phyloP scores from a whole-genome alignment of 2,329 filamentous ascomycete genomes.

The Tolypocladium tundrense region DNA sequence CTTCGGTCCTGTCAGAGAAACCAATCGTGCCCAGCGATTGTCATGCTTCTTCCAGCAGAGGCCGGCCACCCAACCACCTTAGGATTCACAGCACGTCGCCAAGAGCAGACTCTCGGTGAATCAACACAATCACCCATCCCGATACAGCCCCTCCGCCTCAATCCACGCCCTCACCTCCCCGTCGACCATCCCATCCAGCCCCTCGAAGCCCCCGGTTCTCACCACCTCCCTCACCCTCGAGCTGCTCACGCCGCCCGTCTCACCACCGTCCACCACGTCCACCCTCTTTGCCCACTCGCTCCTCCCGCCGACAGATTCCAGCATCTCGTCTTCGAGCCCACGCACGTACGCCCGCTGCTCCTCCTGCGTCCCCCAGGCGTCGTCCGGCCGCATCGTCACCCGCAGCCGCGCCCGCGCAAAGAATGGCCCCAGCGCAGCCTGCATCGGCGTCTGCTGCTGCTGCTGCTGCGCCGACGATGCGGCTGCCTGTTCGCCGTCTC shows the following conservation, averaged over 20 bases:
- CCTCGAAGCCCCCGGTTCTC: conserved; percentile 26
- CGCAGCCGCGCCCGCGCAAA: conserved; percentile 51
- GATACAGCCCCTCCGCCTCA: conserved; percentile 44
- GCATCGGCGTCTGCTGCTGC: conserved; percentile 22
- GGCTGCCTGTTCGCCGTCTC: background rate
- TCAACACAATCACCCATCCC: conserved; percentile 12
- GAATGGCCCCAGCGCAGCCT: conserved; percentile 49
- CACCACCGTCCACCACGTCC: conserved; percentile 43
- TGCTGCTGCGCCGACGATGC: background rate
- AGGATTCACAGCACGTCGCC: background rate
- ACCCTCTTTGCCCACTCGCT: conserved; percentile 50
- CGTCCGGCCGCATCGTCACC: conserved; percentile 53
- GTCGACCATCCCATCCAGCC: conserved; percentile 44
- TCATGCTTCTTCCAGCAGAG: background rate
- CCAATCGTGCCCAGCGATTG: no score
- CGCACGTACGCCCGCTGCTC: conserved; percentile 41
- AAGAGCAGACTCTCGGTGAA: background rate
- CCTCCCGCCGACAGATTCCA: conserved; percentile 43
- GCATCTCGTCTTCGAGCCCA: conserved; percentile 32
- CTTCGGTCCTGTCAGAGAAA: background rate
- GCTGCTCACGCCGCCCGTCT: conserved; percentile 37
- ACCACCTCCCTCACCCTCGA: conserved; percentile 54
- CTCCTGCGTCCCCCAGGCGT: conserved; percentile 42
- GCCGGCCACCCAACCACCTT: background rate
- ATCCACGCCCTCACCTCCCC: conserved; percentile 49